Conservation (phyloP, 140 eudicot genomes). For the Senecio squalidus region DNA sequence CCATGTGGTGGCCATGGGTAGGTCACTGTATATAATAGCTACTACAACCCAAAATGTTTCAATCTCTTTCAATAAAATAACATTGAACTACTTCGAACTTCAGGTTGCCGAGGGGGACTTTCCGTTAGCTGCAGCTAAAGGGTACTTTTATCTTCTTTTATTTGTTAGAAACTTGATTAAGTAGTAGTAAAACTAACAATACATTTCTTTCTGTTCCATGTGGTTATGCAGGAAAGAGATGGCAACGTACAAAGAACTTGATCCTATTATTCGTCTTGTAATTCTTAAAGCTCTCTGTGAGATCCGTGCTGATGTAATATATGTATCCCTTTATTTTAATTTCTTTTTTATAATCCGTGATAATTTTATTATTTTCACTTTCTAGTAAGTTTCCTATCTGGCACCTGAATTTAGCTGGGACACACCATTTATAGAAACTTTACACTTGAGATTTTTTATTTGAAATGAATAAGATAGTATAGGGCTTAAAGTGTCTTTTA, state of each 20-base stretch:
- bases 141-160: conserved; percentile 38
- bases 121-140: conserved; percentile 70
- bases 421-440: not conserved
- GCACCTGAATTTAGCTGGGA: not conserved
- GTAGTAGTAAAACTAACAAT: not conserved
- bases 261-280: conserved; percentile 60
- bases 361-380: not conserved
- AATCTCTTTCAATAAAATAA: conserved; percentile 4
- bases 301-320: conserved; percentile 66
- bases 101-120: conserved; percentile 87
- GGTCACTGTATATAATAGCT: conserved; percentile 12
- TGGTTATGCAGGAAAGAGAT: conserved; percentile 54
- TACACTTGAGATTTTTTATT: not conserved
- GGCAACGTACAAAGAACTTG: conserved; percentile 63
- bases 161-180: not conserved
- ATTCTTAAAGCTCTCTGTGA: conserved; percentile 94
- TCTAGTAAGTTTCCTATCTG: not conserved
- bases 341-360: conserved; percentile 4
- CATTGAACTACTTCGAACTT: not conserved
- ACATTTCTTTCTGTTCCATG: conserved; percentile 8
- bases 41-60: not conserved
- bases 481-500: not conserved
- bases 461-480: not conserved
- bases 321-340: conserved; percentile 1
- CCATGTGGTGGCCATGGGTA: conserved; percentile 98